Evolutionary conservation across 495 filamentous ascomycete genomes (phyloP).

Genomic region (Delitschia confertaspora): DNA sequence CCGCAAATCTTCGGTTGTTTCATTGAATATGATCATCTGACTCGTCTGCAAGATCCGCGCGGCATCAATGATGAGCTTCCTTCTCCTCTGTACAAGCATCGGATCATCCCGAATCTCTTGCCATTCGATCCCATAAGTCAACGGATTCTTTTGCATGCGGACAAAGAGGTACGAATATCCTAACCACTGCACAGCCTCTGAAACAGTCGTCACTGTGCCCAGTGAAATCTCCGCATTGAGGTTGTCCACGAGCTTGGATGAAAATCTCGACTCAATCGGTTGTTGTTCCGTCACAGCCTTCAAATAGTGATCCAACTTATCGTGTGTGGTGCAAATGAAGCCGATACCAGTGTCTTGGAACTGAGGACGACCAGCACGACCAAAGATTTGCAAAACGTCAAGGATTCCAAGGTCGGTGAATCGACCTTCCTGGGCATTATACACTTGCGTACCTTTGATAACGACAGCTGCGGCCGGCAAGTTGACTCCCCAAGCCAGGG

Average conservation of each 20-base stretch:
- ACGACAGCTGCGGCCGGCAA: slow-evolving; percentile 93
- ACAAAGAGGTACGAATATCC: slow-evolving; percentile 97
- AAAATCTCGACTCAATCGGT: slow-evolving; percentile 92
- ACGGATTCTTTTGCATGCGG: slow-evolving; percentile 84
- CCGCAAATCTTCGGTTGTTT: slow-evolving; percentile 77
- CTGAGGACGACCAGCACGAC: slow-evolving; percentile 92
- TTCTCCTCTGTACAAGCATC: slow-evolving; percentile 66
- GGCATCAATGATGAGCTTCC: slow-evolving; percentile 77
- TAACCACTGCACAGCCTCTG: slow-evolving; percentile 91
- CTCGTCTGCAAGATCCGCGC: slow-evolving; percentile 76
- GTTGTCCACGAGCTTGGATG: slow-evolving; percentile 84
- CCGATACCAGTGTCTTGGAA: slow-evolving; percentile 94
- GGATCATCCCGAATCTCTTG: slow-evolving; percentile 83
- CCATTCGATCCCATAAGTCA: slow-evolving; percentile 93
- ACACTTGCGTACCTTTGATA: slow-evolving; percentile 96
- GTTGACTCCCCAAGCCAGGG: slow-evolving; percentile 97
- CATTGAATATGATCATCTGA: slow-evolving; percentile 99
- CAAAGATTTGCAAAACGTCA: slow-evolving; percentile 97
- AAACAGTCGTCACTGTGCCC: slow-evolving; percentile 90
- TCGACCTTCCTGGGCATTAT: slow-evolving; percentile 91
- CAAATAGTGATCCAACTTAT: slow-evolving; percentile 88
- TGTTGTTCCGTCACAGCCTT: slow-evolving; percentile 89
- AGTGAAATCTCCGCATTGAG: slow-evolving; percentile 91
- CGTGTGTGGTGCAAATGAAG: slow-evolving; percentile 90
- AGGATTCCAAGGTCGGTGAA: slow-evolving; percentile 95